Percentiles rank a stretch among this genome's conserved stretches.
Conservation (phyloP, 2,329 filamentous ascomycete species). For the Shiraia bambusicola region DNA sequence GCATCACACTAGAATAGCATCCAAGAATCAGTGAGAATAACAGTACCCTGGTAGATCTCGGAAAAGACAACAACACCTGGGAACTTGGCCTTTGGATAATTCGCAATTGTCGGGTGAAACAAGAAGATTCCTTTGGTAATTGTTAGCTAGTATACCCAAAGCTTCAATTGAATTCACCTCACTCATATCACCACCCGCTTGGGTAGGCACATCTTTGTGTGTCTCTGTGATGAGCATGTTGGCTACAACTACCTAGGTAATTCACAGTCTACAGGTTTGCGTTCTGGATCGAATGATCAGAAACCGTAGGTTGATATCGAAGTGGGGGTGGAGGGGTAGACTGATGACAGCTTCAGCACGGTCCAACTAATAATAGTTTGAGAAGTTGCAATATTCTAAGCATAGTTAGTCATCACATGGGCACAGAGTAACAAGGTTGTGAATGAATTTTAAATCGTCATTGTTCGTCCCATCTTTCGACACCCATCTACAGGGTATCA, state of each 20-base stretch:
- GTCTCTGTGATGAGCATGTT: constrained; percentile 62
- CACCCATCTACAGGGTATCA: constrained; percentile 18
- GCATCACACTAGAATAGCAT: too few species aligned
- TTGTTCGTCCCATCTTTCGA: constrained; percentile 12
- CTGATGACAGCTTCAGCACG: too few species aligned
- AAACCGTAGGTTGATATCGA: too few species aligned
- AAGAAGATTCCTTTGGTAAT: constrained; percentile 71
- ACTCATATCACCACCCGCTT: constrained; percentile 63
- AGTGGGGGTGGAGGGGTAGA: too few species aligned
- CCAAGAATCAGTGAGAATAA: too few species aligned
- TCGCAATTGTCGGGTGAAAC: constrained; percentile 81
- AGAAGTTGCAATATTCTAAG: too few species aligned
- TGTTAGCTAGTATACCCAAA: background rate
- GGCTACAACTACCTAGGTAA: constrained; percentile 4
- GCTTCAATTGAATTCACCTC: constrained; percentile 14
- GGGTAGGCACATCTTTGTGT: constrained; percentile 60
- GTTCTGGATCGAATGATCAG: constrained; percentile 1
- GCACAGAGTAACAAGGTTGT: background rate
- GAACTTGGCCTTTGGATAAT: constrained; percentile 86
- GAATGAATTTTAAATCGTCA: constrained; percentile 4
- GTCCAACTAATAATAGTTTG: too few species aligned
- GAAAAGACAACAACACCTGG: constrained; percentile 87
- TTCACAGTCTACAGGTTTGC: constrained; percentile 1
- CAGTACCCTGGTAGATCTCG: constrained; percentile 89
- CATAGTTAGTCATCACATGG: too few species aligned